Conservation (phyloP, 257 asterid genomes). For the Coffea canephora region DNA sequence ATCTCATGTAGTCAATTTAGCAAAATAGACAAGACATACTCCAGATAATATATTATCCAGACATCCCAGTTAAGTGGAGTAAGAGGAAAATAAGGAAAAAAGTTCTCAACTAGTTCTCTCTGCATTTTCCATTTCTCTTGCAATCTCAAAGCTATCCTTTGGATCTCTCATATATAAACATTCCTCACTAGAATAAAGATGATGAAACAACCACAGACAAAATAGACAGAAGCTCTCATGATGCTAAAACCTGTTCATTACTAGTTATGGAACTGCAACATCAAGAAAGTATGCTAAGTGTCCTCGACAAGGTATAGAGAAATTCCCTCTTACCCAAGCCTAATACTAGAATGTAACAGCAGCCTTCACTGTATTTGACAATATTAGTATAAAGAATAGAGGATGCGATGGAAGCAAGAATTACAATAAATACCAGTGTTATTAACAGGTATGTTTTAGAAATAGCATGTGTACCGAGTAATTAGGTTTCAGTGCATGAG, state of each 20-base stretch:
- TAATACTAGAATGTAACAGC: neutral
- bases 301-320: neutral
- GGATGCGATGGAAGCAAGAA: neutral
- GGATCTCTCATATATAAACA: neutral
- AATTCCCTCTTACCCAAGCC: neutral
- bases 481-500: slow-evolving; percentile 91
- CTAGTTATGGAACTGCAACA: neutral
- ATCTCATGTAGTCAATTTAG: slow-evolving; percentile 10
- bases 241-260: neutral
- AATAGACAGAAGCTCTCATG: neutral
- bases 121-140: neutral
- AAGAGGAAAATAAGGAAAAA: neutral
- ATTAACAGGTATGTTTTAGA: slow-evolving; percentile 13
- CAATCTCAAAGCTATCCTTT: neutral
- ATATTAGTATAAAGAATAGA: neutral
- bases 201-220: neutral
- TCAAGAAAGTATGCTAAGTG: too few relatives aligned
- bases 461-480: slow-evolving; percentile 61
- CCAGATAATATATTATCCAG: neutral
- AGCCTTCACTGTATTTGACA: neutral
- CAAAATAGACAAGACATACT: neutral
- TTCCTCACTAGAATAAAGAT: neutral
- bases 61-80: slow-evolving; percentile 2
- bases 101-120: neutral
- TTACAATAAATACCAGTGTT: neutral